These are phyloP conservation scores for Collybia mongolica DNA, from an alignment of 768 basidiomycete genomes.

Conservation along the genomic window DNA sequence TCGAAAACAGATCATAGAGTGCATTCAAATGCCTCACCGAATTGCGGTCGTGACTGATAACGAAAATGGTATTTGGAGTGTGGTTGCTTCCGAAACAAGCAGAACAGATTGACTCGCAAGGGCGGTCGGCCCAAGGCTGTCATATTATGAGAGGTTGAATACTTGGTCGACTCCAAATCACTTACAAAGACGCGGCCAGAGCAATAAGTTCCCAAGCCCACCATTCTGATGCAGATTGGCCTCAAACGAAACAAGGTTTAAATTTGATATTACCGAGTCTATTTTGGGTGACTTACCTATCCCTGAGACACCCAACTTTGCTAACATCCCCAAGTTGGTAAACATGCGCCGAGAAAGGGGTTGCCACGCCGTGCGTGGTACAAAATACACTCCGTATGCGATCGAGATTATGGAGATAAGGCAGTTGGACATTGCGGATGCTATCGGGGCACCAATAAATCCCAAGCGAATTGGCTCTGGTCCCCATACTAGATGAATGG, in stretches of 20 bases:
- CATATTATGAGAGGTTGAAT: background rate
- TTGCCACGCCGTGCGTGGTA: constrained; percentile 77
- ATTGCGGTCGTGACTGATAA: constrained; percentile 82
- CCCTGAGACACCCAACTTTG: constrained; percentile 78
- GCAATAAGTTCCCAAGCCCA: constrained; percentile 93
- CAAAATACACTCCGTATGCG: constrained; percentile 57
- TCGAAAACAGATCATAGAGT: background rate
- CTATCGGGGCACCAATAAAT: constrained; percentile 89
- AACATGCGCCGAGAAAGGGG: constrained; percentile 66
- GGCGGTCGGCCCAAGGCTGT: constrained; percentile 70
- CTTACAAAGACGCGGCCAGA: constrained; percentile 47
- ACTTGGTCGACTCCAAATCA: background rate
- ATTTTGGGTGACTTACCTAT: constrained; percentile 44
- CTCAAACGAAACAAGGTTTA: constrained; percentile 20
- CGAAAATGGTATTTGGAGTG: constrained; percentile 80
- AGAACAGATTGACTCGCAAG: constrained; percentile 90
- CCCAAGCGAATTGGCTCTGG: constrained; percentile 75
- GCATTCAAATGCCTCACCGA: constrained; percentile 43
- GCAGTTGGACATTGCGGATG: constrained; percentile 85
- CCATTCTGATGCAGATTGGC: constrained; percentile 88
- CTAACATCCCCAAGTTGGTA: constrained; percentile 62
- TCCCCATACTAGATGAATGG: constrained; percentile 62
- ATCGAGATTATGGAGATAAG: constrained; percentile 63
- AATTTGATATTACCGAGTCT: background rate
- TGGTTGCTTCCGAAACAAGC: constrained; percentile 65